phyloP scores from a whole-genome alignment of 306 rosid genomes.

The Gillenia trifoliata region DNA sequence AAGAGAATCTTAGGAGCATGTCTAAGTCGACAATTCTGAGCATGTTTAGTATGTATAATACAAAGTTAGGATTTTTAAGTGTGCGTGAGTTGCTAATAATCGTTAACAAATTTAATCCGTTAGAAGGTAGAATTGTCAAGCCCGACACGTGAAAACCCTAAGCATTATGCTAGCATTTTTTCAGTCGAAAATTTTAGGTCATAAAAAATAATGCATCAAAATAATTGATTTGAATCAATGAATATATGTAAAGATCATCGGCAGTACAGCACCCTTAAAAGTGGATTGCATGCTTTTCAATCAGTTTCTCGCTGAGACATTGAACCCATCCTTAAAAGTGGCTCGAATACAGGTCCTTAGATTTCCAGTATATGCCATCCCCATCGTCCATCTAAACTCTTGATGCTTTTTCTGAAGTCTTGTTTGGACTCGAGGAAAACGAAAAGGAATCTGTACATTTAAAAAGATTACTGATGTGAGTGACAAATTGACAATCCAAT shows the following conservation, averaged over 20 bases:
- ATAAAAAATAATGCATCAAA: background rate
- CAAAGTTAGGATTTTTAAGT: background rate
- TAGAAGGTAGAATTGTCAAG: background rate
- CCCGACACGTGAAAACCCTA: no score
- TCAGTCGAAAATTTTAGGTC: background rate
- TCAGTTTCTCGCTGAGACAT: background rate
- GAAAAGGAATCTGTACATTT: background rate
- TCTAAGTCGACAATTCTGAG: no score
- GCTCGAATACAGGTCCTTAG: background rate
- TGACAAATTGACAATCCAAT: background rate
- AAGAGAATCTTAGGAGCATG: no score
- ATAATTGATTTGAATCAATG: background rate
- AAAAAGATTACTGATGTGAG: background rate
- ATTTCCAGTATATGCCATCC: background rate
- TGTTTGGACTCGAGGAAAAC: background rate
- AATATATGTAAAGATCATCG: background rate
- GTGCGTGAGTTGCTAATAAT: background rate
- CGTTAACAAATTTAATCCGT: no score
- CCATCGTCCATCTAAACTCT: background rate
- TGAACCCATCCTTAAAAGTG: background rate
- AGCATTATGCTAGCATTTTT: no score
- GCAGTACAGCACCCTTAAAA: no score
- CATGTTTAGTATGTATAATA: no score
- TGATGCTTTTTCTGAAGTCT: background rate
- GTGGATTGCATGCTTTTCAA: constrained; percentile 3